Evolutionary conservation across 805 yeast genomes (phyloP), one percentile per base, ranked within the genome.

Genomic region (Myxozyma geophila): DNA sequence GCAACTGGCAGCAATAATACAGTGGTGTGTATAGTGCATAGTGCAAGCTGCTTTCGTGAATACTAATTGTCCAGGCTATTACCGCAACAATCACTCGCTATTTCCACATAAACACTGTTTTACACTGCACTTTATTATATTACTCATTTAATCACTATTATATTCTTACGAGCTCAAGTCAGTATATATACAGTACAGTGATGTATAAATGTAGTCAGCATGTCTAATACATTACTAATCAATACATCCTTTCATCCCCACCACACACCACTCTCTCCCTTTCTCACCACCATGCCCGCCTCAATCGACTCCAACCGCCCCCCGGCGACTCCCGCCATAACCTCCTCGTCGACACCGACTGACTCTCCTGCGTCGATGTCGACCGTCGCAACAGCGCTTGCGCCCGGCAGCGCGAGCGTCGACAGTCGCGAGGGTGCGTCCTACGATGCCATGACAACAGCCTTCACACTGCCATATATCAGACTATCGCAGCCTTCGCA

Each of bases 401-500:
- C 28, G 28, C 5, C 28, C 28, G 28, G 28, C 28, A 28, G 28
- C 28, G 5, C 28, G 28, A 28, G 28, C 28, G n/a, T 49, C 53
- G n/a, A 49, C 53, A n/a, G 21, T 33, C 7, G 2, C 40, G 12
- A 6, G 23, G 12, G 53, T 39, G 12, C 21, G 10, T 46, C 60
- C 28, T 57, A 54, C 51, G 70, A 67, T 23, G 43, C 55, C 21
- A 60, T 66, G 67, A 60, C 69, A 7, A 35, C 50, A 28, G 40
- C 72, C 19, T 56, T 69, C 41, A 43, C 68, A 15, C 39, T 69
- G 44, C 72, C 72, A 17, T 69, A 69, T 41, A 47, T 56, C 40
- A 19, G 52, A n/a, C 56, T 67, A 21, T 19, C 54, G 2, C 71
- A 64, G 61, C 72, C 72, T 15, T 66, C 62, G 15, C 58, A 63